Evolutionary conservation across 2,329 filamentous ascomycete species (phyloP).

Genomic region (Xylaria sp.): DNA sequence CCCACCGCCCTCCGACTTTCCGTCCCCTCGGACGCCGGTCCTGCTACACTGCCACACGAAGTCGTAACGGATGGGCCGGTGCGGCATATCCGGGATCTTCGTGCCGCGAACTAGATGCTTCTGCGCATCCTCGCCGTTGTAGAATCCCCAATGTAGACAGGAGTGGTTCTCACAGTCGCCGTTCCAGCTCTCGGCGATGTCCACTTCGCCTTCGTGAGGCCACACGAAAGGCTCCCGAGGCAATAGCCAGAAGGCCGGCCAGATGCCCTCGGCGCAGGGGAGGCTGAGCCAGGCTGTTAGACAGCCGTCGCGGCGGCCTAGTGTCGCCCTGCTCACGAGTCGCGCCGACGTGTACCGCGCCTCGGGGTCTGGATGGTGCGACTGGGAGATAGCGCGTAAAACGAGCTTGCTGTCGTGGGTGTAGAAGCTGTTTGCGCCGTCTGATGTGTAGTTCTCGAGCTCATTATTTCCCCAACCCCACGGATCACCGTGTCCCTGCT

Average conservation of each 20-base stretch:
- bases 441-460: conserved; percentile 65
- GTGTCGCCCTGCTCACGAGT: conserved; percentile 62
- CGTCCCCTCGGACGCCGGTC: conserved; percentile 54
- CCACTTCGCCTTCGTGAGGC: conserved; percentile 68
- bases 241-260: conserved; percentile 71
- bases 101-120: conserved; percentile 67
- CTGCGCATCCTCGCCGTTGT: conserved; percentile 61
- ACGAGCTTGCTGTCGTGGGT: conserved; percentile 62
- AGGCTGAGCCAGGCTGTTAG: conserved; percentile 61
- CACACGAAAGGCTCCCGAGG: conserved; percentile 67
- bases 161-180: conserved; percentile 64
- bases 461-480: conserved; percentile 72
- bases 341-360: conserved; percentile 65
- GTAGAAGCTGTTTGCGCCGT: conserved; percentile 63
- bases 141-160: conserved; percentile 69
- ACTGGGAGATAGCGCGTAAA: conserved; percentile 59
- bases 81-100: conserved; percentile 59
- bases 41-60: conserved; percentile 65
- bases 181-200: conserved; percentile 71
- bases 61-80: conserved; percentile 60
- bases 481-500: conserved; percentile 61
- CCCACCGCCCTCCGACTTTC: conserved; percentile 54
- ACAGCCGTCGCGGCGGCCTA: conserved; percentile 62
- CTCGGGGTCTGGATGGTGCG: conserved; percentile 48
- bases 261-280: conserved; percentile 66